phyloP scores from a whole-genome alignment of 345 rosid species.

The Raphanus sativus region DNA sequence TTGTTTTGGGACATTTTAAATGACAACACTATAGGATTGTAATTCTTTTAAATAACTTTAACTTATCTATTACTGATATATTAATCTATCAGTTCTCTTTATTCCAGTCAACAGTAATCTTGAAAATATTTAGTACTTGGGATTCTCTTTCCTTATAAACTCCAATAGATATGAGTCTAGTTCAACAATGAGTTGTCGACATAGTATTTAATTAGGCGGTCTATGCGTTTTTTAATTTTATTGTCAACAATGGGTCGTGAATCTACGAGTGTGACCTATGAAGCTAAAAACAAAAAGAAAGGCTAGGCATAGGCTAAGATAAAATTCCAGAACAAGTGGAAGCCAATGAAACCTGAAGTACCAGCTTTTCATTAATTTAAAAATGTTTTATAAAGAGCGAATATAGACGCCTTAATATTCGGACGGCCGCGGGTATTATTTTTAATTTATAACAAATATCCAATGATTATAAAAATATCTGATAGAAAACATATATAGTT shows the following conservation, averaged over 20 bases:
- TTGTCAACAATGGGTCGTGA: slow-evolving; percentile 1
- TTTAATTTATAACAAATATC: neutral
- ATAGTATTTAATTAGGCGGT: neutral
- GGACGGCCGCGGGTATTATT: slow-evolving; percentile 15
- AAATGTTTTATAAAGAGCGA: slow-evolving; percentile 9
- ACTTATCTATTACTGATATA: neutral
- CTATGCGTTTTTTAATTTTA: neutral
- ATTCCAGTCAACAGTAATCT: slow-evolving; percentile 30
- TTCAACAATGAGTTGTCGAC: neutral
- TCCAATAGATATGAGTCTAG: neutral
- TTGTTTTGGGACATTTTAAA: slow-evolving; percentile 18
- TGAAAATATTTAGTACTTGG: slow-evolving; percentile 6
- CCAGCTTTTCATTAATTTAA: slow-evolving; percentile 9
- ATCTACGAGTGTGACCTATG: neutral
- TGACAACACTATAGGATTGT: slow-evolving; percentile 15
- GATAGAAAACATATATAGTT: neutral
- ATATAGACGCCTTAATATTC: slow-evolving; percentile 33
- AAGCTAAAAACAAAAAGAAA: slow-evolving; percentile 5
- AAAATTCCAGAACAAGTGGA: slow-evolving; percentile 37
- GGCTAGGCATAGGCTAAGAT: slow-evolving; percentile 30
- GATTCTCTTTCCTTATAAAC: slow-evolving; percentile 3
- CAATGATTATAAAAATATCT: slow-evolving; percentile 3
- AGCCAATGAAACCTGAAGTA: slow-evolving; percentile 31
- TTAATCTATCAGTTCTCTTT: slow-evolving; percentile 15
- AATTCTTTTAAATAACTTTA: neutral